Evolutionary conservation across 1,284 basidiomycete genomes (phyloP).

Genomic region (Cronartium ribicola): DNA sequence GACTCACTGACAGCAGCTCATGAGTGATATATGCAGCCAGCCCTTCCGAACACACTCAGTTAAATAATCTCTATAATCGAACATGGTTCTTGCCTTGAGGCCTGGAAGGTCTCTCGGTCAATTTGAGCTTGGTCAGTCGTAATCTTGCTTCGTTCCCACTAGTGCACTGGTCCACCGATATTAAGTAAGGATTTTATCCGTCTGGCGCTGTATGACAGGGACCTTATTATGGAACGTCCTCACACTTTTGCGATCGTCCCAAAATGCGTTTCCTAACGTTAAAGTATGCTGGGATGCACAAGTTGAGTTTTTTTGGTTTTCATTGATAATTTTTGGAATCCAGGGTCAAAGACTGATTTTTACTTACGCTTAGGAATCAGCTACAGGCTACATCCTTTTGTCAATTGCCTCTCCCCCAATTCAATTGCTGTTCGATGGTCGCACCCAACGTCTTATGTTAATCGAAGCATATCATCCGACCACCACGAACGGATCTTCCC

Average conservation of each 20-base stretch:
- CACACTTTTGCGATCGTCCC: slow-evolving; percentile 11
- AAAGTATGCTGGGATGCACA: slow-evolving; percentile 24
- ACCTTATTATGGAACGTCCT: slow-evolving; percentile 39
- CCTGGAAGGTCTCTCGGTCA: slow-evolving; percentile 21
- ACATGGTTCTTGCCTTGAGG: slow-evolving; percentile 5
- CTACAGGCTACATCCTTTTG: slow-evolving; percentile 41
- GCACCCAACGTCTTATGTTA: slow-evolving; percentile 42
- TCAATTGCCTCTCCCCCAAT: slow-evolving; percentile 44
- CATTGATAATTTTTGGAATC: background rate
- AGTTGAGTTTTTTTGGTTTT: background rate
- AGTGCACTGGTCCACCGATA: no score
- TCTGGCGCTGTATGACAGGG: background rate
- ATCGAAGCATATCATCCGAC: slow-evolving; percentile 39
- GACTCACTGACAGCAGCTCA: no score
- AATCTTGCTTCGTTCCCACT: background rate
- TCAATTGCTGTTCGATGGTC: slow-evolving; percentile 43
- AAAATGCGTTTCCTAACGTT: slow-evolving; percentile 19
- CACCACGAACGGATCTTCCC: background rate
- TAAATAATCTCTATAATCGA: background rate
- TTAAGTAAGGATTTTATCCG: background rate
- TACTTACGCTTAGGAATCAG: slow-evolving; percentile 34
- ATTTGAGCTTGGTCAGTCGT: slow-evolving; percentile 20
- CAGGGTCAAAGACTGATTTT: background rate
- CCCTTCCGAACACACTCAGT: no score
- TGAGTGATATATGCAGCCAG: no score